phyloP scores from a whole-genome alignment of 495 filamentous ascomycete genomes.

The Poronia punctata region DNA sequence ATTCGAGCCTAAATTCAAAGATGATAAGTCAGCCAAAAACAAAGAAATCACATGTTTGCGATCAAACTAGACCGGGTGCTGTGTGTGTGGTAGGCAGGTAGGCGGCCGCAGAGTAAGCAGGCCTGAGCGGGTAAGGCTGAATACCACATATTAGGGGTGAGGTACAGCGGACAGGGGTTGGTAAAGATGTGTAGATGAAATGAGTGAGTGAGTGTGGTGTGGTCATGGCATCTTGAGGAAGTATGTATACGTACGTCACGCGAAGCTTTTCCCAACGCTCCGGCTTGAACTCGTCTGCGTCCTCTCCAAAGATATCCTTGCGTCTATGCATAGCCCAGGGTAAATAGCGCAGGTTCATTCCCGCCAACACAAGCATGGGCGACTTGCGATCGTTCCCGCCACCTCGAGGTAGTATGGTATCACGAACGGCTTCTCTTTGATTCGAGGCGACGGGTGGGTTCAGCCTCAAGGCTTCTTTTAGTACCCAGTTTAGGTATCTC shows the following conservation, averaged over 20 bases:
- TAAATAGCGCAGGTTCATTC: constrained; percentile 37
- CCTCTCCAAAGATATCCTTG: constrained; percentile 35
- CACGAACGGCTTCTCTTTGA: constrained; percentile 39
- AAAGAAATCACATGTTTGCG: neutral
- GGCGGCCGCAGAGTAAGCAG: too few relatives aligned
- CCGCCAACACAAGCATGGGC: constrained; percentile 41
- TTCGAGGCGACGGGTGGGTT: constrained; percentile 56
- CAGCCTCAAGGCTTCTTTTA: constrained; percentile 48
- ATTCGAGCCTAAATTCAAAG: constrained; percentile 43
- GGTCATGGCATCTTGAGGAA: too few relatives aligned
- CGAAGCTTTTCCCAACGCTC: constrained; percentile 37
- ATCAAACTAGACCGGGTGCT: neutral
- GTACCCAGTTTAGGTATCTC: constrained; percentile 42
- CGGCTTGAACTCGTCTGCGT: constrained; percentile 39
- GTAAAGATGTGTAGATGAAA: neutral
- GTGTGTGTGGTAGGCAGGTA: too few relatives aligned
- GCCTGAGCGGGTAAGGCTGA: constrained; percentile 6
- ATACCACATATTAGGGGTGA: neutral
- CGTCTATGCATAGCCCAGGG: constrained; percentile 40
- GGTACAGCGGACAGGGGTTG: neutral
- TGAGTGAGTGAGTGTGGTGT: neutral
- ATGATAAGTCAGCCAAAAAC: neutral
- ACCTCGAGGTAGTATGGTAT: constrained; percentile 39
- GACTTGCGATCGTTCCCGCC: constrained; percentile 36
- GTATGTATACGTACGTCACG: constrained; percentile 3